phyloP scores from a whole-genome alignment of 345 rosid species.

The Arabidopsis thaliana region DNA sequence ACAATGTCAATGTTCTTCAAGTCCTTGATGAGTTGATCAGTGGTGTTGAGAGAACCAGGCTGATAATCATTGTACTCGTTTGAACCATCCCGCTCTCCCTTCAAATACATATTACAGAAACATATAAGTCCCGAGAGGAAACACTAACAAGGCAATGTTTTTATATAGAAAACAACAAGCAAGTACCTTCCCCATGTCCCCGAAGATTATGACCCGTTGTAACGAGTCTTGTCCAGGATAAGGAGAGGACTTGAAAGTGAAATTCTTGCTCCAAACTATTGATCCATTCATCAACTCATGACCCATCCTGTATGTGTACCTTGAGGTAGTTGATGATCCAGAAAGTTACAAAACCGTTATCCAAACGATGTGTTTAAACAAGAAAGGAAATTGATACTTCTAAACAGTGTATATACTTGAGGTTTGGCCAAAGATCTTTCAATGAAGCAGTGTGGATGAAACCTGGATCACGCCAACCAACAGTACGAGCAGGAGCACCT shows the following conservation, averaged over 20 bases:
- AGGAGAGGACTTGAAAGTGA: constrained; percentile 69
- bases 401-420: constrained; percentile 38
- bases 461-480: constrained; percentile 83
- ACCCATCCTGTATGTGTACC: constrained; percentile 65
- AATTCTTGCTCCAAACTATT: constrained; percentile 59
- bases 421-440: constrained; percentile 74
- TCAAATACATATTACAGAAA: constrained; percentile 12
- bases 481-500: constrained; percentile 78
- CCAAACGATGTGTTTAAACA: neutral
- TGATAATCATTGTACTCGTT: constrained; percentile 69
- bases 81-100: constrained; percentile 79
- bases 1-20: constrained; percentile 61
- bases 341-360: neutral
- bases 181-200: constrained; percentile 80
- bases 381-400: neutral
- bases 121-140: constrained; percentile 1
- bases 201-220: constrained; percentile 73
- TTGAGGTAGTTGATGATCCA: constrained; percentile 37
- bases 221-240: constrained; percentile 85
- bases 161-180: constrained; percentile 18
- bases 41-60: constrained; percentile 70
- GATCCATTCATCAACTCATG: constrained; percentile 54
- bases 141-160: neutral
- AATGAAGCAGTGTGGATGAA: constrained; percentile 72
- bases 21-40: constrained; percentile 66